Conservation (phyloP, 2,329 filamentous ascomycete species). For the Alternaria ventricosa region DNA sequence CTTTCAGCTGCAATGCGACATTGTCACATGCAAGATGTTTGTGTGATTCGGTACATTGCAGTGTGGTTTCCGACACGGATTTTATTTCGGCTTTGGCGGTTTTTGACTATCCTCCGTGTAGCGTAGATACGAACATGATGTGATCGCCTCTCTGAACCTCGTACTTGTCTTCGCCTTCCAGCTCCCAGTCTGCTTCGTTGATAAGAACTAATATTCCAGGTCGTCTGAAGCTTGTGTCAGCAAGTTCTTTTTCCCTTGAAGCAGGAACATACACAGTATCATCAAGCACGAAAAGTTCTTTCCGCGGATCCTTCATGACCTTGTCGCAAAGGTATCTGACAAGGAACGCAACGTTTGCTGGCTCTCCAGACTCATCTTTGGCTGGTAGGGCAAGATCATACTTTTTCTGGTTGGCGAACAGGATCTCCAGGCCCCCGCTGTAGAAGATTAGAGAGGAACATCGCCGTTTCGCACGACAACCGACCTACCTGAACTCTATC, state of each 20-base stretch:
- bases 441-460: constrained; percentile 13
- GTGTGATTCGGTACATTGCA: background rate
- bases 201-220: constrained; percentile 96
- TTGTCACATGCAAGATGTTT: background rate
- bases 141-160: constrained; percentile 82
- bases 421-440: constrained; percentile 88
- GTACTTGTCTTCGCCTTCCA: constrained; percentile 93
- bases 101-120: constrained; percentile 78
- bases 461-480: background rate
- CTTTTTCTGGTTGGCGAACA: constrained; percentile 83
- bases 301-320: constrained; percentile 81
- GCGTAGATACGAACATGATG: constrained; percentile 93
- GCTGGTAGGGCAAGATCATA: constrained; percentile 74
- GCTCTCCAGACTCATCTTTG: constrained; percentile 63
- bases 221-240: constrained; percentile 64
- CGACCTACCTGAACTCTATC: constrained; percentile 71
- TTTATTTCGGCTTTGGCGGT: background rate
- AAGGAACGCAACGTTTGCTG: constrained; percentile 75
- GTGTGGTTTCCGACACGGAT: background rate
- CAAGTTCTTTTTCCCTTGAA: background rate
- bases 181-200: constrained; percentile 98
- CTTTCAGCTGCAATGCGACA: background rate
- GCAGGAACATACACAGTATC: constrained; percentile 74
- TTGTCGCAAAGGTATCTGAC: constrained; percentile 80
- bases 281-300: constrained; percentile 89